Evolutionary conservation across 495 filamentous ascomycete species (phyloP).

Genomic region (Penicillium macrosclerotiorum): DNA sequence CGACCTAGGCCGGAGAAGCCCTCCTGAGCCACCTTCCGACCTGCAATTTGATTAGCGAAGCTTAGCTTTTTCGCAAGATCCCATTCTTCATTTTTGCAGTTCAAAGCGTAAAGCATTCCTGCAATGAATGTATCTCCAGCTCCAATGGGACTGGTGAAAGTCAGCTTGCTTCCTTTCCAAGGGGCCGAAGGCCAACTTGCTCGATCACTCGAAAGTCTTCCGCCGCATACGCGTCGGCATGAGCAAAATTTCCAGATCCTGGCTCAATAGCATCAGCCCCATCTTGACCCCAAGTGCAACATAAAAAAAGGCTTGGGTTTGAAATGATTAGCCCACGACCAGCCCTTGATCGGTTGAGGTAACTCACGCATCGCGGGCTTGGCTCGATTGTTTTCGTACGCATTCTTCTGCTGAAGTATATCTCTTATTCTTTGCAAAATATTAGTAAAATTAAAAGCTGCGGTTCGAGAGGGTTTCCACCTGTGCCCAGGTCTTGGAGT

Average conservation of each 20-base stretch:
- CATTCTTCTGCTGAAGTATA: conserved; percentile 51
- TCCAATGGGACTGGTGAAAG: conserved; percentile 54
- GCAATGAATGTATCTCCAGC: conserved; percentile 77
- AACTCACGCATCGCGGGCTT: conserved; percentile 42
- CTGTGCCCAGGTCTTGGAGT: conserved; percentile 67
- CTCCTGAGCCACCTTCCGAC: conserved; percentile 63
- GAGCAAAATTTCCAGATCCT: conserved; percentile 32
- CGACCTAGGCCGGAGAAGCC: conserved; percentile 57
- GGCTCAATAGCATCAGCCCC: conserved; percentile 54
- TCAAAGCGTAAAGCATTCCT: conserved; percentile 62
- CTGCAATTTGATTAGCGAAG: conserved; percentile 67
- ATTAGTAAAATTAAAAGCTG: conserved; percentile 2
- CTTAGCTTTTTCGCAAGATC: conserved; percentile 46
- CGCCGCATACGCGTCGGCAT: conserved; percentile 45
- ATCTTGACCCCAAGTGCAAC: conserved; percentile 67
- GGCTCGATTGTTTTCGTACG: conserved; percentile 41
- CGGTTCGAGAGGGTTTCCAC: conserved; percentile 32
- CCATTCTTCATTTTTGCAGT: conserved; percentile 52
- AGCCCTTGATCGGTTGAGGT: background rate
- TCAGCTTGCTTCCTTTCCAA: conserved; percentile 13
- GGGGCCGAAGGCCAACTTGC: conserved; percentile 47
- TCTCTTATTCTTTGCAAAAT: conserved; percentile 36
- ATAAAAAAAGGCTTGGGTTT: conserved; percentile 50
- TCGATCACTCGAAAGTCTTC: conserved; percentile 52
- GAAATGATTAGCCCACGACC: background rate